Base-by-base conservation (phyloP, 768 basidiomycete species). In the Phaeotremella fagi region DNA sequence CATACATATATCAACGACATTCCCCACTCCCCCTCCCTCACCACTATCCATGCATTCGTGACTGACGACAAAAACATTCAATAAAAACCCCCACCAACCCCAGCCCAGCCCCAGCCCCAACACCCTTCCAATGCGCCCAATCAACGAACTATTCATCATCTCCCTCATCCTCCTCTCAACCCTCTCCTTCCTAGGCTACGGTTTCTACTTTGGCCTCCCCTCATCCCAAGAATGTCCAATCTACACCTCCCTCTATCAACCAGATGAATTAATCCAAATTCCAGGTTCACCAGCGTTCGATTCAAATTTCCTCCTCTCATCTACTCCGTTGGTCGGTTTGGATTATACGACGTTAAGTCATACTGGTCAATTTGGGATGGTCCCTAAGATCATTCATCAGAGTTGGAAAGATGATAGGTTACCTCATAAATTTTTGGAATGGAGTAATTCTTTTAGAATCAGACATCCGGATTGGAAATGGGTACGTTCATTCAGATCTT, bases 381-480 rank as follows among this genome's bases (percentile, higher is more conserved):
- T 57, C 4, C 52, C 56, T 0, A 56, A 48, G 38, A 16, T 62
- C 16, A 58, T 62, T 2, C 60, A 62, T 43, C 60, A 62, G 48
- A 62, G 60, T 42, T 62, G 60, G 60, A 59, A 46, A 37, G 48
- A 47, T 3, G 38, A 49, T 1, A 29, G 52, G 11, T 36, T 62
- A 14, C 60, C 60, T 18, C 28, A 38, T 16, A 54, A 55, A 31
- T 55, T 59, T 42, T 45, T 37, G 3, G 33, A 46, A 37, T 62
- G 57, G 52, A 48, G 44, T 18, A 46, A 54, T 24, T 45, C 48
- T 18, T 52, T 54, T 27, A 41, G 60, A 41, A 18, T 55, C 14
- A 45, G 26, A 24, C 53, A 58, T 45, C 48, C 49, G 7, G 53
- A 55, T 15, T 62, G 57, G 57, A 28, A 45, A 26, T 62, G 57